Base-by-base conservation (phyloP, 2,329 filamentous ascomycete species). In the Beauveria caledonica region DNA sequence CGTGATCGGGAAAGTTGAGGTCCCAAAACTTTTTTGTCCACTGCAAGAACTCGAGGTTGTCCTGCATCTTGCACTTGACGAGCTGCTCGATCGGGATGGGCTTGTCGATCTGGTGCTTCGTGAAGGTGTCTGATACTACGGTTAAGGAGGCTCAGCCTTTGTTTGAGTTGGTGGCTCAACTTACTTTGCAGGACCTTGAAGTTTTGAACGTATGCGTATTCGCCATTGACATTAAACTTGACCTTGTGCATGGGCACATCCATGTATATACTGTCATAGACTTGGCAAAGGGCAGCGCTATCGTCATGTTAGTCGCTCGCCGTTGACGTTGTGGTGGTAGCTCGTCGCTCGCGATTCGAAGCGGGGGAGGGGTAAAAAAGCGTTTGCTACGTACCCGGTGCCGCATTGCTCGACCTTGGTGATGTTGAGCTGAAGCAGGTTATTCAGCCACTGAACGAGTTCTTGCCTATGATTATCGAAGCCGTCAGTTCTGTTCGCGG, bases 41-140 rank as follows among this genome's bases (percentile, higher is more conserved):
- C 78, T 99, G 94, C 63, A 99, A 81, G 74, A 99, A 99, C 73
- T 97, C 94, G 68, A 99, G 89, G 79, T 99, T 99, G 76, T 99
- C 94, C 82, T 99, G 94, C 93, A 99, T 99, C 81, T 96, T 97
- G 82, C 94, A 99, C 77, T 97, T 99, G 69, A 94, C 85, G 62
- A 99, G 86, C 62, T 83, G 80, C 74, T 96, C 86, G 72, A 97
- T 91, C 62, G 91, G 91, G 68, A 99, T 87, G 29, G 89, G 88
- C 73, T 92, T 92, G 69, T 97, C 92, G 78, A 99, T 83, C 65
- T 86, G 80, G 77, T 97, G 92, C 75, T 89, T 89, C 64, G 86
- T 81, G 72, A 97, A 97, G 65, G 84, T 82, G 74, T 92, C 93
- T 92, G 49, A 11, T 60, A 50, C 21, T 21, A 49, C 39, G 54